A percentile compares a stretch with the other conserved stretches of the same genome.
Evolutionary conservation across 306 rosid species (phyloP).

Genomic region (Casuarina equisetifolia): DNA sequence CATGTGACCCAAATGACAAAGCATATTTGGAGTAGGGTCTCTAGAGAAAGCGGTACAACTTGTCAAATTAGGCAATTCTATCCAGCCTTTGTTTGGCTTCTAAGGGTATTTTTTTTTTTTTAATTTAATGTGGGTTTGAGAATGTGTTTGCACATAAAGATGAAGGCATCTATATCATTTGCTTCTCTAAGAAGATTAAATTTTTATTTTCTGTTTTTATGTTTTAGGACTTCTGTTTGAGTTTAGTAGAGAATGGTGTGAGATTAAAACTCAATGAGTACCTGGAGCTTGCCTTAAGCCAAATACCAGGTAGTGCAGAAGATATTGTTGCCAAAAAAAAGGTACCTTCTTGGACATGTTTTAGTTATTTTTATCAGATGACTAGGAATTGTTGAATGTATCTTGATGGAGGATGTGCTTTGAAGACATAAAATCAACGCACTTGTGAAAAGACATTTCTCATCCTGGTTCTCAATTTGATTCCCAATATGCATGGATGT

Average conservation of each 20-base stretch:
- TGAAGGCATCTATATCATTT: neutral
- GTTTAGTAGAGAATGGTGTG: conserved; percentile 69
- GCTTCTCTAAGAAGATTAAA: neutral
- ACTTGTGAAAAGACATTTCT: neutral
- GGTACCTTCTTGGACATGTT: conserved; percentile 42
- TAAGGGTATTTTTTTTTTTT: conserved; percentile 53
- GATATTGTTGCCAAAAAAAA: conserved; percentile 80
- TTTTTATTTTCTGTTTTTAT: neutral
- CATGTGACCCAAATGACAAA: conserved; percentile 95
- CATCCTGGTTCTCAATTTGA: neutral
- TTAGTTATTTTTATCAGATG: conserved; percentile 13
- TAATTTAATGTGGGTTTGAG: neutral
- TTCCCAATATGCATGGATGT: neutral
- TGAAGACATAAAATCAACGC: neutral
- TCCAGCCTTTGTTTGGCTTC: conserved; percentile 92
- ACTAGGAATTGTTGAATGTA: neutral
- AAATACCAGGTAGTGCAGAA: conserved; percentile 68
- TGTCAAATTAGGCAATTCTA: conserved; percentile 89
- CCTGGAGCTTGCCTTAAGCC: conserved; percentile 81
- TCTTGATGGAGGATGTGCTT: neutral
- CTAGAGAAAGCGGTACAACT: conserved; percentile 72
- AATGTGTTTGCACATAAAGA: neutral
- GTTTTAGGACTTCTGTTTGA: conserved; percentile 85
- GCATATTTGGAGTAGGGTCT: conserved; percentile 85
- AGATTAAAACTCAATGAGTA: conserved; percentile 94